Evolutionary conservation across 2,329 filamentous ascomycete species (phyloP), one percentile per base, ranked within the genome.

Genomic region (Paecilomyces variotii): DNA sequence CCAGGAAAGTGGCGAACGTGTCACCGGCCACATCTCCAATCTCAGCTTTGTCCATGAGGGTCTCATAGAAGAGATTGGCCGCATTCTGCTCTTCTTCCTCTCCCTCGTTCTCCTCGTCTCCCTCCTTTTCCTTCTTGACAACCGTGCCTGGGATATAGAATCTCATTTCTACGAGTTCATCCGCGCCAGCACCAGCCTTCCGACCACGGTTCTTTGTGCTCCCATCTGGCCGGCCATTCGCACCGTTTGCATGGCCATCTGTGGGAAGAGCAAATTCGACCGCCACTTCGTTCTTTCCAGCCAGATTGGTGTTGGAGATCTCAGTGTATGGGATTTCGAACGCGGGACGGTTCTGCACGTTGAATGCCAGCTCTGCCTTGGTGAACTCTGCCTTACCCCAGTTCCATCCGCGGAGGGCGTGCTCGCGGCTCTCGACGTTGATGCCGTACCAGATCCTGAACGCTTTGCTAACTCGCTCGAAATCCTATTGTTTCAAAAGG

Each of bases 381-480:
- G 89, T 88, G 72, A 99, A 96, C 69, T 99, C 94, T 63, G 91
- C 90, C 78, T 97, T 99, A 69, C 94, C 94, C 95, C 94, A 99
- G 74, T 99, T 99, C 94, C 94, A 99, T 58, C 94, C 94, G 66
- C 94, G 87, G 60, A 99, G 80, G 26, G 94, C 91, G 75, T 97
- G 94, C 76, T 99, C 94, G 75, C 90, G 91, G 74, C 85, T 90
- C 73, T 97, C 92, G 60, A 99, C 83, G 68, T 87, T 91, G 69
- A 94, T 88, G 77, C 91, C 94, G 78, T 97, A 99, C 90, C 93
- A 97, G 70, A 93, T 90, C 79, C 97, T 97, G 83, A 99, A 97
- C 65, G 94, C 85, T 74, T 96, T 97, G 77, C 81, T 84, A 12
- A 97, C 80, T 57, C 94, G 90, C 65, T 99, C 94, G 66, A 91